These are phyloP conservation scores for Epithele typhae DNA, from an alignment of 768 basidiomycete genomes.

Conservation along the genomic window DNA sequence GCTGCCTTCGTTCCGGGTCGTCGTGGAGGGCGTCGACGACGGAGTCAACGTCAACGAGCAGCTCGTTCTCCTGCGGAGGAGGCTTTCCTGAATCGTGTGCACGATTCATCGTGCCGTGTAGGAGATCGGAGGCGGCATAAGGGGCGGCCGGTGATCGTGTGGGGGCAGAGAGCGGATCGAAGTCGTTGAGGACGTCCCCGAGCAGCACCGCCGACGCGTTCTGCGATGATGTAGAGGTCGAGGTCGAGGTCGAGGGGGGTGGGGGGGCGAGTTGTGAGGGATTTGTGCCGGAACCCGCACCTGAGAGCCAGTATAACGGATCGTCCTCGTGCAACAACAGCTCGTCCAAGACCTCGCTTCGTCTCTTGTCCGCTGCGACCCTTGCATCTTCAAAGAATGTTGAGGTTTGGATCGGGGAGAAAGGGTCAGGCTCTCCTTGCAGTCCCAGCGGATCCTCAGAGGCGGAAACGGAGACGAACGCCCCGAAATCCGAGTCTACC, in stretches of 20 bases:
- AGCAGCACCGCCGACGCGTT: background rate
- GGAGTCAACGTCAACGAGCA: too few relatives aligned
- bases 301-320: conserved; percentile 54
- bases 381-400: conserved; percentile 60
- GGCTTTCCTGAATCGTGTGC: too few relatives aligned
- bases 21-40: too few relatives aligned
- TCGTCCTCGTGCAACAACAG: conserved; percentile 65
- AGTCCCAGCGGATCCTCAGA: conserved; percentile 45
- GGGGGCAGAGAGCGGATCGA: conserved; percentile 8
- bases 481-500: conserved; percentile 51
- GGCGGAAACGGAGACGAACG: conserved; percentile 54
- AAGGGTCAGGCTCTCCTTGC: conserved; percentile 4
- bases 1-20: too few relatives aligned
- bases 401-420: conserved; percentile 16
- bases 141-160: too few relatives aligned
- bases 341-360: conserved; percentile 57
- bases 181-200: conserved; percentile 9
- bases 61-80: too few relatives aligned
- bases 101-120: too few relatives aligned
- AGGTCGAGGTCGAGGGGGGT: background rate
- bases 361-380: conserved; percentile 45
- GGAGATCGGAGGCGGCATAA: too few relatives aligned
- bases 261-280: background rate
- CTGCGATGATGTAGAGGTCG: conserved; percentile 3
- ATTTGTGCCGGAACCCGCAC: background rate